Evolutionary conservation across 1,139 yeast species (phyloP).

Genomic region (Yamadazyma oceani): DNA sequence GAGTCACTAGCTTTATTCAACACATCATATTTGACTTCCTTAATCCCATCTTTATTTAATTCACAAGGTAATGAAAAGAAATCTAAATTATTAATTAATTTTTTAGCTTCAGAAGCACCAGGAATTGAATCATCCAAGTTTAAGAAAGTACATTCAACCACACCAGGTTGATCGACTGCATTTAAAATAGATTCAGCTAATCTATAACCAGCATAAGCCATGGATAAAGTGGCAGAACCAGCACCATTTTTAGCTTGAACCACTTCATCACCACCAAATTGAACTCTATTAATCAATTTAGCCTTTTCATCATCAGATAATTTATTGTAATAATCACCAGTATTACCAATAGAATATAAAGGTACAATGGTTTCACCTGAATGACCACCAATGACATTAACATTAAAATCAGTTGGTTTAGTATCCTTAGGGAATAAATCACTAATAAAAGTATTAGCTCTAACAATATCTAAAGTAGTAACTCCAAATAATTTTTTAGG

Average conservation of each 20-base stretch:
- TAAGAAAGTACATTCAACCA: constrained; percentile 78
- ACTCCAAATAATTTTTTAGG: constrained; percentile 94
- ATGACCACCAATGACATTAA: constrained; percentile 94
- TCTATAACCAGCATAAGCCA: constrained; percentile 98
- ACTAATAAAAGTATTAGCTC: constrained; percentile 90
- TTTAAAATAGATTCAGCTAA: constrained; percentile 86
- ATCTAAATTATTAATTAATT: constrained; percentile 72
- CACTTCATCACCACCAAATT: constrained; percentile 98
- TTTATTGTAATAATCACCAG: constrained; percentile 47
- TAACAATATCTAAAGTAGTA: constrained; percentile 91
- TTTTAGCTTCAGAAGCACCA: constrained; percentile 78
- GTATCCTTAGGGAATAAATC: constrained; percentile 52
- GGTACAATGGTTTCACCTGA: constrained; percentile 98
- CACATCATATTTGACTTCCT: constrained; percentile 50
- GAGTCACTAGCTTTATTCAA: constrained; percentile 57
- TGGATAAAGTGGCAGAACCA: constrained; percentile 97
- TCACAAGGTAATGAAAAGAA: constrained; percentile 93
- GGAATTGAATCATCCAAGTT: constrained; percentile 41
- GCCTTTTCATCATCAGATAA: constrained; percentile 58
- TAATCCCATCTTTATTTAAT: constrained; percentile 87
- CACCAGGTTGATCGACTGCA: constrained; percentile 70
- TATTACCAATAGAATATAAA: constrained; percentile 61
- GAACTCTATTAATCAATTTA: constrained; percentile 86
- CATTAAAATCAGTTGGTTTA: constrained; percentile 71
- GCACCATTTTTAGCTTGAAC: constrained; percentile 99